Evolutionary conservation across 2,329 filamentous ascomycete genomes (phyloP).

Genomic region (Ramichloridium luteum): DNA sequence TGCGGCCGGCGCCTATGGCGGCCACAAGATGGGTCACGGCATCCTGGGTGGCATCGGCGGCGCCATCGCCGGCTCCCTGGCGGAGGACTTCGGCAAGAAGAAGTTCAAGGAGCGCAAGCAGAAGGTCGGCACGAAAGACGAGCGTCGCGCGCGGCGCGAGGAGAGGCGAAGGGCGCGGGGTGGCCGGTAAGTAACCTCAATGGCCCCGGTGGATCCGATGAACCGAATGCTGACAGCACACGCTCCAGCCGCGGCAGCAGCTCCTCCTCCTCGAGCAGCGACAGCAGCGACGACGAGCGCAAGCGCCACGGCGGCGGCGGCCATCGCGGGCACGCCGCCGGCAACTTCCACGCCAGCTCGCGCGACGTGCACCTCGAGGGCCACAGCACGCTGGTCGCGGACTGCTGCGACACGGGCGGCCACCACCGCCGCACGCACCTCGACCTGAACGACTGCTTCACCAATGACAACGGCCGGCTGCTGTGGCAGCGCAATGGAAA

Average conservation of each 20-base stretch:
- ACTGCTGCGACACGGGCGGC: slow-evolving; percentile 24
- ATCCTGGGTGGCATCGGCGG: slow-evolving; percentile 47
- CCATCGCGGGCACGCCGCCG: slow-evolving; percentile 11
- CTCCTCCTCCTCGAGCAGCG: slow-evolving; percentile 5
- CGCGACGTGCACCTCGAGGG: slow-evolving; percentile 26
- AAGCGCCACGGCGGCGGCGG: slow-evolving; percentile 7
- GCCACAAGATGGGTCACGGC: slow-evolving; percentile 42
- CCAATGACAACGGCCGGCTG: slow-evolving; percentile 27
- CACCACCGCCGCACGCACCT: slow-evolving; percentile 23
- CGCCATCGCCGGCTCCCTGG: slow-evolving; percentile 42
- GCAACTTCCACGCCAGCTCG: slow-evolving; percentile 28
- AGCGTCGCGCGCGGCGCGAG: too few species aligned
- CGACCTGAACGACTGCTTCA: slow-evolving; percentile 28
- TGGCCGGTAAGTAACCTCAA: too few species aligned
- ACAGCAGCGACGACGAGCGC: slow-evolving; percentile 7
- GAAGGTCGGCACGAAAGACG: slow-evolving; percentile 13
- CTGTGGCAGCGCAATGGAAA: slow-evolving; percentile 27
- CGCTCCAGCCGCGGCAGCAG: slow-evolving; percentile 8
- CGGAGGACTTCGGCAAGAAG: slow-evolving; percentile 42
- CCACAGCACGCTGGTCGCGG: slow-evolving; percentile 26
- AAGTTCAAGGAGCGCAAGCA: slow-evolving; percentile 28
- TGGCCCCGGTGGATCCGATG: too few species aligned
- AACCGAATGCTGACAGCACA: too few species aligned
- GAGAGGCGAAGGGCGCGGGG: slow-evolving; percentile 6
- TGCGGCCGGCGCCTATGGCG: slow-evolving; percentile 44